Base-by-base conservation (phyloP, 306 rosid genomes). In the Coriaria nepalensis region DNA sequence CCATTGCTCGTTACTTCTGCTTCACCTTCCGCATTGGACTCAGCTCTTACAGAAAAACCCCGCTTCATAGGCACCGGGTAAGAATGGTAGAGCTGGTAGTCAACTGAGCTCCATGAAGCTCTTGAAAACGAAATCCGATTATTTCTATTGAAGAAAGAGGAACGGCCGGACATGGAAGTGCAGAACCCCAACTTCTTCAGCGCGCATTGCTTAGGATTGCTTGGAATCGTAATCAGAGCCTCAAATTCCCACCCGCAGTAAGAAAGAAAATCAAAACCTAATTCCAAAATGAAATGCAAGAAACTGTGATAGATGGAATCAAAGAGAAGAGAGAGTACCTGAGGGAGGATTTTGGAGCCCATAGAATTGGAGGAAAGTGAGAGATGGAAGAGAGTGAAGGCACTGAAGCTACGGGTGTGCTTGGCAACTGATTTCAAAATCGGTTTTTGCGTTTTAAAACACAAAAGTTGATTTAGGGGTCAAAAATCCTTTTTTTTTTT, bases 301-400 rank as follows among this genome's bases (percentile, higher is more conserved):
- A n/a, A 14, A 33, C 6, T 6, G 43, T 11, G 36, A 15, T 5
- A 67, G 0, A 5, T 0, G 13, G 0, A 51, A 32, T 38, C 42
- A 40, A 47, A 9, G 38, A 67, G 12, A 43, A 13, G 57, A 41
- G 52, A 54, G 35, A 63, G 56, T 52, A 82, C 96, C 96, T 84
- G 94, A 49, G 83, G 78, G 35, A 78, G 66, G 64, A 80, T 67
- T 62, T 71, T 87, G 53, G 93, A 69, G 42, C 73, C 93, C 93
- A 83, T 82, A 46, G 59, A 7, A 35, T 13, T 11, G 6, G 57
- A 37, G 34, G 2, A 58, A 40, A 37, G 12, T 33, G 40, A 12
- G 33, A 49, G 9, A 10, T 29, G 63, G 34, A n/a, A 53, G 60
- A 12, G 57, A 44, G 33, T 40, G 20, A 29, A 39, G 53, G 58